These are phyloP conservation scores for Musa balbisiana DNA, from an alignment of 202 grass and related monocot species.

Conservation along the genomic window DNA sequence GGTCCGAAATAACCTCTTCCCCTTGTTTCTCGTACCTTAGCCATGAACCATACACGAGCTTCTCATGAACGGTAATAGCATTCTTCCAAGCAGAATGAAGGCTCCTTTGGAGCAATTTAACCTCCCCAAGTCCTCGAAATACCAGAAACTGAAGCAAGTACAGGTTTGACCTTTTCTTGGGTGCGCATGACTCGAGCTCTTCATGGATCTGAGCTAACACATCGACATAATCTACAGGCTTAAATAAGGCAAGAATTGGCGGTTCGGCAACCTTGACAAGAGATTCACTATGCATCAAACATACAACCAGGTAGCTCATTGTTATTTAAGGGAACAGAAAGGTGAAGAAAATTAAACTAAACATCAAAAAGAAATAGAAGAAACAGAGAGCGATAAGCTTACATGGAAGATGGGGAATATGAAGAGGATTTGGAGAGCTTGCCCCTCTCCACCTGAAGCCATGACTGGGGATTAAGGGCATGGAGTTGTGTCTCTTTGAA, in stretches of 20 bases:
- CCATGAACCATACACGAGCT: conserved; percentile 83
- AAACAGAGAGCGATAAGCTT: conserved; percentile 26
- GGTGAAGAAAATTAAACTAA: background rate
- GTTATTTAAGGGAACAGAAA: conserved; percentile 8
- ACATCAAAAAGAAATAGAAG: background rate
- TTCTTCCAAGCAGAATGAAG: conserved; percentile 92
- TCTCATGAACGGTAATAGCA: conserved; percentile 75
- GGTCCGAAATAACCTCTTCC: conserved; percentile 76
- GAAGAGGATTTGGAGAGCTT: conserved; percentile 62
- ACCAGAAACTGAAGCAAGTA: conserved; percentile 90
- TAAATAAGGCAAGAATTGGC: conserved; percentile 53
- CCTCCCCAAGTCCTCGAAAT: conserved; percentile 71
- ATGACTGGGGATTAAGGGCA: conserved; percentile 65
- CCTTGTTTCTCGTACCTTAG: conserved; percentile 90
- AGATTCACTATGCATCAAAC: conserved; percentile 49
- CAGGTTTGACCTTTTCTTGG: conserved; percentile 51
- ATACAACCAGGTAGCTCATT: background rate
- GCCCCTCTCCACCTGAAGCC: conserved; percentile 74
- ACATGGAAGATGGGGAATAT: conserved; percentile 74
- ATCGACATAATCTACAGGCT: conserved; percentile 73
- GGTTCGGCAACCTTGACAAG: conserved; percentile 86
- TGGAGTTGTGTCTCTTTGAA: conserved; percentile 84
- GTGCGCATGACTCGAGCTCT: conserved; percentile 71
- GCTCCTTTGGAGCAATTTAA: conserved; percentile 64
- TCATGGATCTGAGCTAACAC: conserved; percentile 83